These are phyloP conservation scores for Colletotrichum shisoi DNA, from an alignment of 2,329 filamentous ascomycete species.

Conservation along the genomic window DNA sequence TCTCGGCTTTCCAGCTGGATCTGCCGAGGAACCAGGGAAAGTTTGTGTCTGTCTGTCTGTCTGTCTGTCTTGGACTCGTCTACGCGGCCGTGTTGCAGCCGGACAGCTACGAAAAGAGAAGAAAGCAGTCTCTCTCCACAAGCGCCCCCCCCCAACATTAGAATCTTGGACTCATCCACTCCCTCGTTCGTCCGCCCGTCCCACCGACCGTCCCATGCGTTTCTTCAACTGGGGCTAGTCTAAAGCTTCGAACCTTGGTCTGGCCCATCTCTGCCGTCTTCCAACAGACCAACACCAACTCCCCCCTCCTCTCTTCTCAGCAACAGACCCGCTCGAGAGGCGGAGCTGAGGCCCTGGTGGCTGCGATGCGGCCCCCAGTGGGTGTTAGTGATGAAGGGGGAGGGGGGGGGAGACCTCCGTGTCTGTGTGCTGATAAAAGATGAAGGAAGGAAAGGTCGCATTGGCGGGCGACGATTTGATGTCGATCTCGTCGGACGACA, in stretches of 20 bases:
- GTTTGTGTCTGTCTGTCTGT: conserved; percentile 4
- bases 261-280: neutral
- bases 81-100: conserved; percentile 10
- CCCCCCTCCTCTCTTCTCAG: neutral
- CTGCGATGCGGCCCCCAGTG: neutral
- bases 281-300: neutral
- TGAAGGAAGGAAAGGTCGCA: neutral
- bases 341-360: neutral
- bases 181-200: too few relatives aligned
- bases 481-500: neutral
- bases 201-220: neutral
- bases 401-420: neutral
- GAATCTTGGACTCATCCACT: conserved; percentile 1
- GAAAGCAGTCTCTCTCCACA: neutral
- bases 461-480: neutral
- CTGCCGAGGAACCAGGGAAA: too few relatives aligned
- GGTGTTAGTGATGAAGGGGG: neutral
- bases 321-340: neutral
- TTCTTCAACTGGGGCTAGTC: neutral
- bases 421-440: neutral
- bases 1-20: too few relatives aligned
- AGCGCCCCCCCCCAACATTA: conserved; percentile 3
- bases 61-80: neutral
- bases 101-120: conserved; percentile 2
- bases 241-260: neutral